Percentiles rank a stretch among this genome's conserved stretches.
These are phyloP conservation scores for Aspergillus fructus DNA, from an alignment of 2,329 filamentous ascomycete genomes.

Conservation along the genomic window DNA sequence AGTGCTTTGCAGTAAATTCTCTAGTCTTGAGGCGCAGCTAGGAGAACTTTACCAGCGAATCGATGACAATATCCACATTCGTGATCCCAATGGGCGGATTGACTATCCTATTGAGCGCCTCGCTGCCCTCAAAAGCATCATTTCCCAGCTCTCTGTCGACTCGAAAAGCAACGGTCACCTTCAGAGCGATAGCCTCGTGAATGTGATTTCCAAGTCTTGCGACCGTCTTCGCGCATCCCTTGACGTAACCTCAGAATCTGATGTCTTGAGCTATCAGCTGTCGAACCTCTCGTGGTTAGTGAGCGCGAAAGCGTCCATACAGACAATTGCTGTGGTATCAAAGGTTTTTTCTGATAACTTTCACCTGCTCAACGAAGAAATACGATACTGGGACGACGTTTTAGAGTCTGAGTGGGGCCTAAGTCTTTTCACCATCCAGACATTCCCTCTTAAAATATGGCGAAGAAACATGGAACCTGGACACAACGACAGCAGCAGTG, in stretches of 20 bases:
- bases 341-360: conserved; percentile 78
- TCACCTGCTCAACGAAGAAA: conserved; percentile 77
- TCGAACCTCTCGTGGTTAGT: conserved; percentile 86
- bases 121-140: conserved; percentile 62
- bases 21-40: conserved; percentile 57
- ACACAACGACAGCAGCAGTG: conserved; percentile 39
- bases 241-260: conserved; percentile 12
- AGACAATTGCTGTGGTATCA: conserved; percentile 79
- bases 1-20: conserved; percentile 49
- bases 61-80: conserved; percentile 21
- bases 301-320: conserved; percentile 86
- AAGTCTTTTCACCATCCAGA: conserved; percentile 82
- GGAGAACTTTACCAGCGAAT: conserved; percentile 55
- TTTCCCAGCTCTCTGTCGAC: conserved; percentile 69
- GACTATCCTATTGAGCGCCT: conserved; percentile 29
- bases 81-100: conserved; percentile 10
- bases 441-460: conserved; percentile 74
- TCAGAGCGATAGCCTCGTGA: conserved; percentile 58
- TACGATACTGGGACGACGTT: conserved; percentile 95
- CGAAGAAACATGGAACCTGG: conserved; percentile 60
- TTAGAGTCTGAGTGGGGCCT: conserved; percentile 75
- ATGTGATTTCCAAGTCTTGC: conserved; percentile 56
- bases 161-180: conserved; percentile 64
- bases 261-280: conserved; percentile 55
- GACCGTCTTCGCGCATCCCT: conserved; percentile 1